Evolutionary conservation across 176 grass and related monocot genomes (phyloP).

Genomic region (Paspalum notatum): DNA sequence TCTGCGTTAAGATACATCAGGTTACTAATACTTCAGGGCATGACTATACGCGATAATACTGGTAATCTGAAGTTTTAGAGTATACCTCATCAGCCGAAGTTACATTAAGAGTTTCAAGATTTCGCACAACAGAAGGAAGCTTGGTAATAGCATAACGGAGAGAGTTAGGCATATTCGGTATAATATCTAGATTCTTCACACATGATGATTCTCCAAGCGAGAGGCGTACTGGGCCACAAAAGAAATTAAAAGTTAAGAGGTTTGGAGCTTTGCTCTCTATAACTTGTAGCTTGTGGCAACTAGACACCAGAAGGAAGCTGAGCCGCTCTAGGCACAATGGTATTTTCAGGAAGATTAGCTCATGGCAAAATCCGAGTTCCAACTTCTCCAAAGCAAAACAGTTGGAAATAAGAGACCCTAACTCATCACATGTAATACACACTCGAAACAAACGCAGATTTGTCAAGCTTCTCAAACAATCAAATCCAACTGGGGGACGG

Average conservation of each 20-base stretch:
- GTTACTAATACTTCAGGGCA: background rate
- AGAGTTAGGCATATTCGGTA: too few species aligned
- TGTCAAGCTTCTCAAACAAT: background rate
- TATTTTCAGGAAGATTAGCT: slow-evolving; percentile 10
- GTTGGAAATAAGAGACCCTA: background rate
- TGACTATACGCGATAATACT: background rate
- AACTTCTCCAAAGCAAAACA: background rate
- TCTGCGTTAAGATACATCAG: background rate
- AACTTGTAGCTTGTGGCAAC: background rate
- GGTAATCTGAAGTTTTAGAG: background rate
- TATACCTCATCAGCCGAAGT: background rate
- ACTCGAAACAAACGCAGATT: background rate
- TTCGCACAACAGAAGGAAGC: background rate
- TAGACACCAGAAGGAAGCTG: background rate
- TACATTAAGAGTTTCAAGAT: background rate
- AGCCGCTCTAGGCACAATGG: background rate
- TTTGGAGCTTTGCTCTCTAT: slow-evolving; percentile 20
- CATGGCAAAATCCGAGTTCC: background rate
- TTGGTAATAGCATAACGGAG: slow-evolving; percentile 5
- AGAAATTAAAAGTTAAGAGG: background rate
- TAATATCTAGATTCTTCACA: background rate
- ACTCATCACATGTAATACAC: background rate
- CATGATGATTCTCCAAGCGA: background rate
- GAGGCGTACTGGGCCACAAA: background rate
- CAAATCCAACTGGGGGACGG: background rate